These are phyloP conservation scores for Achaetomium macrosporum DNA, from an alignment of 2,329 filamentous ascomycete species.

Conservation along the genomic window DNA sequence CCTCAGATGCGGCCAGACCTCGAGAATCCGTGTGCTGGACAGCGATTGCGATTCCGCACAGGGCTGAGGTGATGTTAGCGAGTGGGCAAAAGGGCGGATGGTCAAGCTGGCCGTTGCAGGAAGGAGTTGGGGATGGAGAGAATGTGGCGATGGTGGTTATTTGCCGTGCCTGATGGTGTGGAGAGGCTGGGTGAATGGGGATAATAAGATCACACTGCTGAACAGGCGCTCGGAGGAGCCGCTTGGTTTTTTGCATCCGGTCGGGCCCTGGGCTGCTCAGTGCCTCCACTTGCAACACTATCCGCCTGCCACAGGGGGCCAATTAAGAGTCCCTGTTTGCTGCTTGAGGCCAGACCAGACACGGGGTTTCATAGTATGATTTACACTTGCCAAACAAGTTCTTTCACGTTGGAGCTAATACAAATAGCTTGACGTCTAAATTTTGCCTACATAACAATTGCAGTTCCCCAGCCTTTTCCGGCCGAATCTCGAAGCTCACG, in stretches of 20 bases:
- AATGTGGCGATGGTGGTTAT: conserved; percentile 16
- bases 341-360: too few species aligned
- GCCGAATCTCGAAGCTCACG: too few species aligned
- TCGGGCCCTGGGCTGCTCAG: background rate
- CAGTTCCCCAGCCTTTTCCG: too few species aligned
- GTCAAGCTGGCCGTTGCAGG: conserved; percentile 4
- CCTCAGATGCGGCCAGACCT: conserved; percentile 22
- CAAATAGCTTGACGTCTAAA: too few species aligned
- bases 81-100: conserved; percentile 3
- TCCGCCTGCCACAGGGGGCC: conserved; percentile 3
- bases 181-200: conserved; percentile 25
- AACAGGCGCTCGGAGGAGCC: conserved; percentile 18
- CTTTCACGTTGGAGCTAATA: too few species aligned
- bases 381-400: too few species aligned
- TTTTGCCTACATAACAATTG: too few species aligned
- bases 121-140: conserved; percentile 11
- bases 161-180: conserved; percentile 23
- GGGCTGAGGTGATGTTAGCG: background rate
- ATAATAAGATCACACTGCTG: conserved; percentile 9
- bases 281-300: conserved; percentile 12
- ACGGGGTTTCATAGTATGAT: too few species aligned
- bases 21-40: background rate
- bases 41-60: conserved; percentile 7
- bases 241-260: conserved; percentile 22
- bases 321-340: too few species aligned